phyloP scores from a whole-genome alignment of 805 yeast species.

The Candida ortonii region DNA sequence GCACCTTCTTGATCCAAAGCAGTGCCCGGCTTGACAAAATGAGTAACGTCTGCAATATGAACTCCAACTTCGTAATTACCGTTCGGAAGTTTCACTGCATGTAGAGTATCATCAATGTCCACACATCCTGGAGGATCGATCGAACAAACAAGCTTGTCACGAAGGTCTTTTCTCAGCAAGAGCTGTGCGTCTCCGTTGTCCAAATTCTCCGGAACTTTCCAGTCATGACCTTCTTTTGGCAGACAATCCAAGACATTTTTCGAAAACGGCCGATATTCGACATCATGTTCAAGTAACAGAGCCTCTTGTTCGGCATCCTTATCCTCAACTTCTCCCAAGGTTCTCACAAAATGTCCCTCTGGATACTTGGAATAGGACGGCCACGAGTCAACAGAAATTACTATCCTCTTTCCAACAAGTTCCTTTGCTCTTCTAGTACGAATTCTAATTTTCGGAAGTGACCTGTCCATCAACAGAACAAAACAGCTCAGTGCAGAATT shows the following conservation, averaged over 20 bases:
- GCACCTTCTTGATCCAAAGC: slow-evolving; percentile 96
- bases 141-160: slow-evolving; percentile 88
- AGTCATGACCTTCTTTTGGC: slow-evolving; percentile 89
- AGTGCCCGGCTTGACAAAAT: slow-evolving; percentile 90
- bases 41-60: slow-evolving; percentile 98
- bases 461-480: slow-evolving; percentile 83
- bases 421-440: slow-evolving; percentile 83
- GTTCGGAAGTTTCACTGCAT: slow-evolving; percentile 78
- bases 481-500: slow-evolving; percentile 76
- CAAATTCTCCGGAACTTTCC: slow-evolving; percentile 78
- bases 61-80: slow-evolving; percentile 98
- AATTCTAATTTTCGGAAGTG: slow-evolving; percentile 82
- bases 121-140: slow-evolving; percentile 98
- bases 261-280: slow-evolving; percentile 93
- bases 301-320: slow-evolving; percentile 97
- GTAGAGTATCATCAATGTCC: slow-evolving; percentile 97
- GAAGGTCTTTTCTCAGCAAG: slow-evolving; percentile 72
- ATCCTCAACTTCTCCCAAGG: slow-evolving; percentile 86
- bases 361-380: slow-evolving; percentile 80
- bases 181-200: slow-evolving; percentile 52
- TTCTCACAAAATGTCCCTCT: slow-evolving; percentile 90
- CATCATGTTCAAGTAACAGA: slow-evolving; percentile 87
- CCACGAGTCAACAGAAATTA: slow-evolving; percentile 93
- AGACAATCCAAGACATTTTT: slow-evolving; percentile 88
- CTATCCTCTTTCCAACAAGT: slow-evolving; percentile 84